Base-by-base conservation (phyloP, 2,329 filamentous ascomycete species). In the Penicillium expansum region DNA sequence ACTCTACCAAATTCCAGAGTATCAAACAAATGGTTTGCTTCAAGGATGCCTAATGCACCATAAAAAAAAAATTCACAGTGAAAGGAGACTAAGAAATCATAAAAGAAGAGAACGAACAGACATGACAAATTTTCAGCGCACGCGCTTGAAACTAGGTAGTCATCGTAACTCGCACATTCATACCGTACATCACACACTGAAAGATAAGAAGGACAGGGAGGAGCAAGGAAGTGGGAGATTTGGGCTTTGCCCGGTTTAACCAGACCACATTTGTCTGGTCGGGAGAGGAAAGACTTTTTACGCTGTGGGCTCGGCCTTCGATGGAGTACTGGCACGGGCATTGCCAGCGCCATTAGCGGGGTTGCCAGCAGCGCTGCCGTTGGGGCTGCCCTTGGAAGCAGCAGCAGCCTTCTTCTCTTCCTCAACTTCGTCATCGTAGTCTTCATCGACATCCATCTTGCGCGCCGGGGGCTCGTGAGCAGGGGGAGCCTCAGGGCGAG, bases 401-500 rank as follows among this genome's bases (percentile, higher is more conserved):
- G 63, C 55, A 53, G 56, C 64, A n/a, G 64, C 65, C 60, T 79
- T 74, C 73, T 85, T 86, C 39, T 94, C 89, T 58, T 97, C 93
- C 63, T 96, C 92, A 5, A 86, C 91, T 56, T 92, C 93, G 68
- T 97, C 93, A 72, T 97, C 93, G 68, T 99, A 97, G 72, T 97
- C 90, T 73, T 99, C 94, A 65, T 99, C 92, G 20, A 97, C 90
- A 7, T 97, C 93, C 86, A 99, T 95, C 75, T 96, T 96, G 22
- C 94, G 84, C 20, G 92, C 91, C 33, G 94, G 92, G 52, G 92
- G 90, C 76, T 97, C 93, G 56, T 86, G 87, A 18, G 81, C 74
- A 20, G 82, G 78, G 2, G 82, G 74, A 29, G 83, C 74, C 59
- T 80, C 78, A 35, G 70, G 73, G 52, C 74, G 81, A 59, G 69